Evolutionary conservation across 1,284 basidiomycete genomes (phyloP).

Genomic region (Macrocystidia cucumis): DNA sequence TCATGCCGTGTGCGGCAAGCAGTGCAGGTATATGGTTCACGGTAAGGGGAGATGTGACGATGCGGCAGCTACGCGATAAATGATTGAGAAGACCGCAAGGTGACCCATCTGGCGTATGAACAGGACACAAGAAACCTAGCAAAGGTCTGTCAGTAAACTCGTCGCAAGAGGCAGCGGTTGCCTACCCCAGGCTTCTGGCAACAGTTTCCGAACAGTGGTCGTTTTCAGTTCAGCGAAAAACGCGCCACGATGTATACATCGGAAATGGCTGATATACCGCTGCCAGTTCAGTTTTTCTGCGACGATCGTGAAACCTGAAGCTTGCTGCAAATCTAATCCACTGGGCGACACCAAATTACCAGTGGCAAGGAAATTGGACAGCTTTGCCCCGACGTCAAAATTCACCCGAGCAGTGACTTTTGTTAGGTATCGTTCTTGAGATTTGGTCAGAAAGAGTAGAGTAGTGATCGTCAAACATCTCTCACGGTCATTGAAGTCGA

Average conservation of each 20-base stretch:
- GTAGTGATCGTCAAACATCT: constrained; percentile 11
- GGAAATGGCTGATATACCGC: constrained; percentile 97
- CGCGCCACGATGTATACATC: constrained; percentile 97
- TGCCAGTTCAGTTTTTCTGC: constrained; percentile 99
- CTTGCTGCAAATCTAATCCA: constrained; percentile 95
- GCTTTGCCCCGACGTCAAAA: constrained; percentile 87
- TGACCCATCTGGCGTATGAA: constrained; percentile 97
- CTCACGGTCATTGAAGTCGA: constrained; percentile 86
- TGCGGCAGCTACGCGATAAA: constrained; percentile 89
- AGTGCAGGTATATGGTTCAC: constrained; percentile 79
- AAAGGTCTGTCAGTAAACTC: constrained; percentile 8
- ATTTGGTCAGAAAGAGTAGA: neutral
- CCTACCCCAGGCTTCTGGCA: constrained; percentile 97
- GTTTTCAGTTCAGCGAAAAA: constrained; percentile 99
- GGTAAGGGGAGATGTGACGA: constrained; percentile 75
- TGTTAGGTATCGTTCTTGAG: constrained; percentile 72
- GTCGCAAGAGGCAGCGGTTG: constrained; percentile 3
- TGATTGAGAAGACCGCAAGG: constrained; percentile 99
- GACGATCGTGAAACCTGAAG: constrained; percentile 96
- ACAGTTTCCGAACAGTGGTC: constrained; percentile 92
- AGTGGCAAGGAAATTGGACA: constrained; percentile 95
- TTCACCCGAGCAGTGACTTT: constrained; percentile 77
- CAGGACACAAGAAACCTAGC: constrained; percentile 92
- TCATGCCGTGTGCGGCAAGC: constrained; percentile 91
- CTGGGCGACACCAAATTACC: constrained; percentile 94